These are phyloP conservation scores for Tephrocybe sp. DNA, from an alignment of 768 basidiomycete species.

Conservation along the genomic window DNA sequence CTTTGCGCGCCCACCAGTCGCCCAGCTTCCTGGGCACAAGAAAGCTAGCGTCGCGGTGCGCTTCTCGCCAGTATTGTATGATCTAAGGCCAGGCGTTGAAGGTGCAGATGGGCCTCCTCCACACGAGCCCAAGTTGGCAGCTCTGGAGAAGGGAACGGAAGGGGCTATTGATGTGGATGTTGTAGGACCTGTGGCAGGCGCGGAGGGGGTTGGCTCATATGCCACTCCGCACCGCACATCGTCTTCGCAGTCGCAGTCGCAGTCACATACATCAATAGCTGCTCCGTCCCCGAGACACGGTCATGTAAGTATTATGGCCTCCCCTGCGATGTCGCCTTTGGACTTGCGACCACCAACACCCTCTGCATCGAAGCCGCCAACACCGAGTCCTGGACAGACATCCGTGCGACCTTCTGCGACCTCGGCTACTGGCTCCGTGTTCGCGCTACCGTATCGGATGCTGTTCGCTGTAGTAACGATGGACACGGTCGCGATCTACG, in stretches of 20 bases:
- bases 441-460: slow-evolving; percentile 92
- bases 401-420: slow-evolving; percentile 5
- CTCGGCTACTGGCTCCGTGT: slow-evolving; percentile 59
- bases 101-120: slow-evolving; percentile 23
- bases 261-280: slow-evolving; percentile 32
- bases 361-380: slow-evolving; percentile 53
- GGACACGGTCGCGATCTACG: slow-evolving; percentile 93
- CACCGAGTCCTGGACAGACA: slow-evolving; percentile 39
- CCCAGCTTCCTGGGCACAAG: slow-evolving; percentile 94
- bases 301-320: slow-evolving; percentile 31
- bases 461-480: slow-evolving; percentile 94
- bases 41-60: slow-evolving; percentile 92
- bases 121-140: slow-evolving; percentile 44
- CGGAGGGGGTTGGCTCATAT: slow-evolving; percentile 20
- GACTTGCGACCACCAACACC: slow-evolving; percentile 63
- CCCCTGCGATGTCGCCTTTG: slow-evolving; percentile 58
- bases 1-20: slow-evolving; percentile 89
- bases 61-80: slow-evolving; percentile 92
- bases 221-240: slow-evolving; percentile 35
- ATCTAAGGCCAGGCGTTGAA: slow-evolving; percentile 68
- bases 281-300: slow-evolving; percentile 50
- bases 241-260: no score
- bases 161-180: slow-evolving; percentile 63
- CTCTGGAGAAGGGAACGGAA: slow-evolving; percentile 68
- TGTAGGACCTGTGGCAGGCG: slow-evolving; percentile 35